Conservation (phyloP, 192 early-diverging fungal genomes). For the Chytriomyces sp. region DNA sequence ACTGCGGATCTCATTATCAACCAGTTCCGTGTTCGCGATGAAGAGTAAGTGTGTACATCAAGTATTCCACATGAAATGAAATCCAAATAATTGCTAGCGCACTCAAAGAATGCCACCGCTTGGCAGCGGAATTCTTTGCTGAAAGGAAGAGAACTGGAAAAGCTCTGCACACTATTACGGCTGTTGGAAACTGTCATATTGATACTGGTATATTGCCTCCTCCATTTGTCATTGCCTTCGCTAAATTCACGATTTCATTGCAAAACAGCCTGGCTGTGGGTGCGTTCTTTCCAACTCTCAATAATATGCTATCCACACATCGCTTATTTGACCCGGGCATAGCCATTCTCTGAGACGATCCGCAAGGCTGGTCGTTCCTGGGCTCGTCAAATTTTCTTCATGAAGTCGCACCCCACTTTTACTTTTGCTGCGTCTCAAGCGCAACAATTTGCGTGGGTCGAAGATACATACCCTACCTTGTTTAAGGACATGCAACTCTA, state of each 20-base stretch:
- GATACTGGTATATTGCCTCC: constrained; percentile 36
- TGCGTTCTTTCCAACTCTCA: background rate
- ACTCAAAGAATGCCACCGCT: constrained; percentile 43
- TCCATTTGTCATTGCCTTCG: background rate
- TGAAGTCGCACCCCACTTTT: constrained; percentile 89
- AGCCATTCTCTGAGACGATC: constrained; percentile 98
- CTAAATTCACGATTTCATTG: background rate
- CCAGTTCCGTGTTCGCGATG: constrained; percentile 57
- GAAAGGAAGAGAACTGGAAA: constrained; percentile 55
- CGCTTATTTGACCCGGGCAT: constrained; percentile 79
- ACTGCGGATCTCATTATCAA: constrained; percentile 83
- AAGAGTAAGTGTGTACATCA: background rate
- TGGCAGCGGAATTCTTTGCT: constrained; percentile 69
- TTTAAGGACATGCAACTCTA: constrained; percentile 76
- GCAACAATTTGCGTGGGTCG: constrained; percentile 95
- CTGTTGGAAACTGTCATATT: constrained; percentile 87
- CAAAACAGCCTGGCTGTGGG: constrained; percentile 13
- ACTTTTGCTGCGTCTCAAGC: constrained; percentile 94
- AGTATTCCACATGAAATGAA: background rate
- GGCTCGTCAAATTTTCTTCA: constrained; percentile 52
- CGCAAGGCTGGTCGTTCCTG: constrained; percentile 67
- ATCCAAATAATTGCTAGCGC: constrained; percentile 11
- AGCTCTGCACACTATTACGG: constrained; percentile 72
- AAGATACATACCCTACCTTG: constrained; percentile 78
- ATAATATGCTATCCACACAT: background rate